Conservation (phyloP, 257 asterid genomes). For the Nicotiana attenuata region DNA sequence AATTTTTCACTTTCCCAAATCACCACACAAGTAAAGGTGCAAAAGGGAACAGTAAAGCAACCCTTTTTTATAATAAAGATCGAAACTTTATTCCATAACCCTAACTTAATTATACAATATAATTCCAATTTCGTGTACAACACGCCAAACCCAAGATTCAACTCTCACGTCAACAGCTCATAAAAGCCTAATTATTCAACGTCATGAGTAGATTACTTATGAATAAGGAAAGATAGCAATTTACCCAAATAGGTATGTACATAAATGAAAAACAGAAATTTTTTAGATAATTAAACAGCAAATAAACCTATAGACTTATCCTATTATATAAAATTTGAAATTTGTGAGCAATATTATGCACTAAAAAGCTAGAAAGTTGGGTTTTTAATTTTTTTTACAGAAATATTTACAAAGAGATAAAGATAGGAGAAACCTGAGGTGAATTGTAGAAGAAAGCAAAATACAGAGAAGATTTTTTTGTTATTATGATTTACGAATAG, state of each 20-base stretch:
- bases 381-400: background rate
- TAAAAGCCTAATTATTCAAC: slow-evolving; percentile 2
- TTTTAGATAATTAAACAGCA: background rate
- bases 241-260: background rate
- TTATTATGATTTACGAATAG: background rate
- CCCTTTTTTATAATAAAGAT: slow-evolving; percentile 23
- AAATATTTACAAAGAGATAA: slow-evolving; percentile 6
- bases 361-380: background rate
- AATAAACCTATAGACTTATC: background rate
- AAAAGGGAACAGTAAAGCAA: slow-evolving; percentile 6
- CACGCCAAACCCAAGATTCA: slow-evolving; percentile 24
- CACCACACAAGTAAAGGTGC: slow-evolving; percentile 2
- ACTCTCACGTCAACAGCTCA: slow-evolving; percentile 6
- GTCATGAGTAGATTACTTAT: slow-evolving; percentile 20
- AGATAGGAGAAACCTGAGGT: slow-evolving; percentile 7
- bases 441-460: slow-evolving; percentile 15
- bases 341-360: background rate
- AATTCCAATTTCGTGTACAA: slow-evolving; percentile 23
- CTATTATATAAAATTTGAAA: slow-evolving; percentile 3
- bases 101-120: slow-evolving; percentile 19
- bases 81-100: slow-evolving; percentile 43
- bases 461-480: slow-evolving; percentile 3
- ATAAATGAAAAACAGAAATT: background rate
- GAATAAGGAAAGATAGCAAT: background rate
- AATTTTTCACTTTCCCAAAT: background rate